phyloP scores from a whole-genome alignment of 306 rosid genomes.

The Arachis stenosperma region DNA sequence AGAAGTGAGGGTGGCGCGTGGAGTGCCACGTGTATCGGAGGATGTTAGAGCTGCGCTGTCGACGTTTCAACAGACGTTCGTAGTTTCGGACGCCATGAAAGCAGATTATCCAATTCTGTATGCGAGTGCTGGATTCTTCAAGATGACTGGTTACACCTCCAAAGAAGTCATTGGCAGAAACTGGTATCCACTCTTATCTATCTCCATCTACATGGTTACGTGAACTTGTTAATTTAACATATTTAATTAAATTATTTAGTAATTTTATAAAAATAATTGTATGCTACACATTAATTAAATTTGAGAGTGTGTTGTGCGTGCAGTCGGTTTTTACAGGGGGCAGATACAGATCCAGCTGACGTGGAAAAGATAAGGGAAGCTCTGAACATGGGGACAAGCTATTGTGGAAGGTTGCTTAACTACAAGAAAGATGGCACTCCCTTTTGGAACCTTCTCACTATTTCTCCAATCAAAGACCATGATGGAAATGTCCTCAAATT shows the following conservation, averaged over 20 bases:
- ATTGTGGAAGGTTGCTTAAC: conserved; percentile 87
- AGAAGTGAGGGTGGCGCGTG: conserved; percentile 58
- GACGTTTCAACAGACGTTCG: conserved; percentile 90
- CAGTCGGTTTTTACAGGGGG: conserved; percentile 95
- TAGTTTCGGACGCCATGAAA: conserved; percentile 91
- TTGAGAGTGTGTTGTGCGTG: conserved; percentile 33
- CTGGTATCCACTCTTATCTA: conserved; percentile 46
- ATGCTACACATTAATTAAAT: too few relatives aligned
- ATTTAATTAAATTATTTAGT: too few relatives aligned
- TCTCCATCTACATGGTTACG: too few relatives aligned
- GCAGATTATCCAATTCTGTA: conserved; percentile 90
- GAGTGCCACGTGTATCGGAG: conserved; percentile 77
- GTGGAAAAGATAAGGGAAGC: conserved; percentile 86
- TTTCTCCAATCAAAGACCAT: conserved; percentile 86
- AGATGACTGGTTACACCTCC: conserved; percentile 93
- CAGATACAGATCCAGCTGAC: conserved; percentile 78
- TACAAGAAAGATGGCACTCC: conserved; percentile 98
- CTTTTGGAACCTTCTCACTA: conserved; percentile 92
- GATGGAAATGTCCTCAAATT: conserved; percentile 74
- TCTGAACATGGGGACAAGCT: conserved; percentile 52
- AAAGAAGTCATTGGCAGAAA: conserved; percentile 89
- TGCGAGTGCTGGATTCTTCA: conserved; percentile 95
- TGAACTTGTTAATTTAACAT: too few relatives aligned
- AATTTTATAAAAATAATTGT: too few relatives aligned
- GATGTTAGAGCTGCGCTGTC: conserved; percentile 82